A percentile compares a stretch with the other conserved stretches of the same genome.
phyloP scores from a whole-genome alignment of 2,329 filamentous ascomycete genomes.

The Venturia asperata region DNA sequence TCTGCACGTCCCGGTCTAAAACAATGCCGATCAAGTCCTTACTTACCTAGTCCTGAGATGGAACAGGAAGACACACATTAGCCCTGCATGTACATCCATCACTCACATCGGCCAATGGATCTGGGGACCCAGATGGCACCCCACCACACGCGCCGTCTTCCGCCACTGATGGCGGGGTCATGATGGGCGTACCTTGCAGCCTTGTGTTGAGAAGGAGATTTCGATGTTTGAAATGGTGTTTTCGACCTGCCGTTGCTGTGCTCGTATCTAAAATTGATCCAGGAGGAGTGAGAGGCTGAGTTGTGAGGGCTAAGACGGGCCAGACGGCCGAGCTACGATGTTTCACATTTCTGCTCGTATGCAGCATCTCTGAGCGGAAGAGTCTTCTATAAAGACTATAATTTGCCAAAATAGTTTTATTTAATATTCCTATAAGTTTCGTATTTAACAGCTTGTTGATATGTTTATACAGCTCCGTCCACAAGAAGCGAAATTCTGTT shows the following conservation, averaged over 20 bases:
- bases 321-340: background rate
- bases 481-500: too few species aligned
- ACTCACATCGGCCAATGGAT: background rate
- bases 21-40: constrained; percentile 7
- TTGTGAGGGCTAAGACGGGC: background rate
- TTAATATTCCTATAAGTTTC: too few species aligned
- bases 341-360: too few species aligned
- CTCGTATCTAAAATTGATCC: background rate
- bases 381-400: too few species aligned
- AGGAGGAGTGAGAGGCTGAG: background rate
- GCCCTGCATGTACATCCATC: constrained; percentile 13
- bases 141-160: background rate
- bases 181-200: background rate
- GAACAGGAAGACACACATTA: constrained; percentile 11
- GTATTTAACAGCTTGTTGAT: too few species aligned
- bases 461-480: too few species aligned
- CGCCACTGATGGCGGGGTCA: constrained; percentile 5
- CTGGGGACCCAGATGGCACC: background rate
- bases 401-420: too few species aligned
- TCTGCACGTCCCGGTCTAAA: constrained; percentile 9
- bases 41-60: constrained; percentile 10
- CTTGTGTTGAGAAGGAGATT: background rate
- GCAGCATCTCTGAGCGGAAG: too few species aligned
- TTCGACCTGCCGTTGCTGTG: background rate
- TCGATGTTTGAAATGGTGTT: background rate